A percentile compares a stretch with the other conserved stretches of the same genome.
phyloP scores from a whole-genome alignment of 176 grass and related monocot genomes.

The Oryza glaberrima region DNA sequence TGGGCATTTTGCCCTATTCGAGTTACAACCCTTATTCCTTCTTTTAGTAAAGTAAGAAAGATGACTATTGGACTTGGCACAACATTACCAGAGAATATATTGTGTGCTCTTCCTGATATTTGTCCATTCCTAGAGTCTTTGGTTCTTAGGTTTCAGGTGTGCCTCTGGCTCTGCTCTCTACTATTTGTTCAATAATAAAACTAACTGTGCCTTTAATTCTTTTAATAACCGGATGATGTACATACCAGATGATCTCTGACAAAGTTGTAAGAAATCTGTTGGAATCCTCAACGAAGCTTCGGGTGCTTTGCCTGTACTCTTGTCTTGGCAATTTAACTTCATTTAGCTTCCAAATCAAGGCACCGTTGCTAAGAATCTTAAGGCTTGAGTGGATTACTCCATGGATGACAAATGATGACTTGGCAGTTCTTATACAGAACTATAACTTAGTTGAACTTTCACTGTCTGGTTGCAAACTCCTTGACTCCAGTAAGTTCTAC shows the following conservation, averaged over 20 bases:
- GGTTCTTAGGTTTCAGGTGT: slow-evolving; percentile 82
- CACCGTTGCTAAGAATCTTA: slow-evolving; percentile 46
- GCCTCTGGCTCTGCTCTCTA: slow-evolving; percentile 2
- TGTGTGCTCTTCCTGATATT: slow-evolving; percentile 64
- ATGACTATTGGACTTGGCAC: slow-evolving; percentile 75
- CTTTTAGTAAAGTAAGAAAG: slow-evolving; percentile 57
- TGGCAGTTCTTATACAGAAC: slow-evolving; percentile 57
- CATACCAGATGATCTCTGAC: slow-evolving; percentile 74
- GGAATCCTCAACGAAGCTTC: slow-evolving; percentile 60
- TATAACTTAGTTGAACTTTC: slow-evolving; percentile 71
- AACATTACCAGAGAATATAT: slow-evolving; percentile 61
- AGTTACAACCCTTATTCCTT: slow-evolving; percentile 50
- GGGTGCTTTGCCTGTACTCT: slow-evolving; percentile 56
- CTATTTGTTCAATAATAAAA: background rate
- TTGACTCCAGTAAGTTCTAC: slow-evolving; percentile 69
- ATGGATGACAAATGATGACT: slow-evolving; percentile 82
- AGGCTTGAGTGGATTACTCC: slow-evolving; percentile 70
- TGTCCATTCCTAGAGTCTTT: slow-evolving; percentile 74
- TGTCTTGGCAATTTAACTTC: slow-evolving; percentile 72
- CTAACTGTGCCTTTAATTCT: slow-evolving; percentile 8
- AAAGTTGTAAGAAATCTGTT: slow-evolving; percentile 57
- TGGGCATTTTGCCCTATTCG: slow-evolving; percentile 76
- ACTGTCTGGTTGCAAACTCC: slow-evolving; percentile 78
- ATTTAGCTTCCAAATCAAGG: slow-evolving; percentile 46
- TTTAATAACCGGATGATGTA: slow-evolving; percentile 30